A percentile compares a stretch with the other conserved stretches of the same genome.
These are phyloP conservation scores for Hypoxylon sp. DNA, from an alignment of 2,329 filamentous ascomycete genomes.

Conservation along the genomic window DNA sequence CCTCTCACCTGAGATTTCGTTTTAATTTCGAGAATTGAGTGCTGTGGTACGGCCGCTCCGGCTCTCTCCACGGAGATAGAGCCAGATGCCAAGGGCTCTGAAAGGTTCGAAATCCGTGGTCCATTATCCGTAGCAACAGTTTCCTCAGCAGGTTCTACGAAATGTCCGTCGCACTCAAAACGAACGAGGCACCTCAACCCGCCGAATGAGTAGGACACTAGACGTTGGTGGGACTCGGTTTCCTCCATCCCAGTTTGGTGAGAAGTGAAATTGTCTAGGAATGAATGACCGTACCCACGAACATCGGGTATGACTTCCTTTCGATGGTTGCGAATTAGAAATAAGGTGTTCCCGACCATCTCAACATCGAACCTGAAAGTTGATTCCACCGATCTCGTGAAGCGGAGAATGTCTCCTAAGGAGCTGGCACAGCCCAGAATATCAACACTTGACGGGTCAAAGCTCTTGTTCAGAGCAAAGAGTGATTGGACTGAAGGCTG, in stretches of 20 bases:
- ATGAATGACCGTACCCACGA: constrained; percentile 44
- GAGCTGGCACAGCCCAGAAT: constrained; percentile 46
- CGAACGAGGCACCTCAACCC: constrained; percentile 45
- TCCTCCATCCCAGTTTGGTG: constrained; percentile 11
- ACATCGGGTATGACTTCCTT: constrained; percentile 43
- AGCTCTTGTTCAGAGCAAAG: constrained; percentile 37
- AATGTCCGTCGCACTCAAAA: constrained; percentile 45
- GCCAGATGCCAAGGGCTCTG: background rate
- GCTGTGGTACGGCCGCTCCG: constrained; percentile 33
- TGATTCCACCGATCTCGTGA: constrained; percentile 36
- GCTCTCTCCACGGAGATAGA: constrained; percentile 24
- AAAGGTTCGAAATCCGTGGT: background rate
- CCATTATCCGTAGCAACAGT: constrained; percentile 4
- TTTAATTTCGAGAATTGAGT: constrained; percentile 45
- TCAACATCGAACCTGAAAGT: constrained; percentile 47
- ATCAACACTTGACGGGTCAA: constrained; percentile 42
- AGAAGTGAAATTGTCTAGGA: constrained; percentile 44
- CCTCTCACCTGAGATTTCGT: constrained; percentile 35
- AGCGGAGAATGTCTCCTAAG: constrained; percentile 46
- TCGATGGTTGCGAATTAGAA: constrained; percentile 42
- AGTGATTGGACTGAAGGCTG: constrained; percentile 44
- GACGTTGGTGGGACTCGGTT: constrained; percentile 46
- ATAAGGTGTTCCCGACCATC: constrained; percentile 45
- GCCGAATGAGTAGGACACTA: constrained; percentile 44
- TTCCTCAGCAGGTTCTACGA: constrained; percentile 3